Evolutionary conservation across 2,329 filamentous ascomycete species (phyloP).

Genomic region (Penicillium glabrum): DNA sequence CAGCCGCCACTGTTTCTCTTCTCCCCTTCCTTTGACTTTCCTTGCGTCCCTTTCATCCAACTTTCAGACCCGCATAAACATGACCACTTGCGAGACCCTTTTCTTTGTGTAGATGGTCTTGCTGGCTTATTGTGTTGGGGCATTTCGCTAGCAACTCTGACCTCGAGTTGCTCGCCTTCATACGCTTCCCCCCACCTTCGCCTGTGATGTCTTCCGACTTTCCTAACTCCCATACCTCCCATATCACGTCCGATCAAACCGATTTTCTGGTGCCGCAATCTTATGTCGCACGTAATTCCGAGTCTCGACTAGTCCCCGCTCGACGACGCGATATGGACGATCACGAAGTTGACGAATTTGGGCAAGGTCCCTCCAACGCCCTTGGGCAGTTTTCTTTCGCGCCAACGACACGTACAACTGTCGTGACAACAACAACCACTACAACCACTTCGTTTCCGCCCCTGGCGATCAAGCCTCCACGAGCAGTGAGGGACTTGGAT

Average conservation of each 20-base stretch:
- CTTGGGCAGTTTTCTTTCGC: constrained; percentile 63
- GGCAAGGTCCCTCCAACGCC: constrained; percentile 36
- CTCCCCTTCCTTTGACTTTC: constrained; percentile 19
- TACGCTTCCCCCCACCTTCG: constrained; percentile 12
- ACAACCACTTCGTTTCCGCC: constrained; percentile 80
- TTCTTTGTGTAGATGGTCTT: constrained; percentile 23
- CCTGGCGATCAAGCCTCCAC: constrained; percentile 73
- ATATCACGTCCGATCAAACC: constrained; percentile 13
- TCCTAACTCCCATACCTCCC: constrained; percentile 1
- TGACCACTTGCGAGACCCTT: background rate
- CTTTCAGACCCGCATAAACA: background rate
- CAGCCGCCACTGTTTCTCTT: constrained; percentile 29
- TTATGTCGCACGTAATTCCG: constrained; percentile 11
- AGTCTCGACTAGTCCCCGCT: constrained; percentile 14
- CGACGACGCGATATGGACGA: constrained; percentile 30
- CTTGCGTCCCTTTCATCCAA: constrained; percentile 14
- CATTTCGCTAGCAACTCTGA: constrained; percentile 13
- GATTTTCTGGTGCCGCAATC: constrained; percentile 8
- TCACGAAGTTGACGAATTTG: constrained; percentile 21
- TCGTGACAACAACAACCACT: constrained; percentile 87
- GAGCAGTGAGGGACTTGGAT: constrained; percentile 71
- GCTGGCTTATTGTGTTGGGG: constrained; percentile 24
- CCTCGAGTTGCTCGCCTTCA: constrained; percentile 6
- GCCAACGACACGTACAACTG: constrained; percentile 63
- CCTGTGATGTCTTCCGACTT: constrained; percentile 16